Evolutionary conservation across 148 eudicot species (phyloP).

Genomic region (Drosera capensis): DNA sequence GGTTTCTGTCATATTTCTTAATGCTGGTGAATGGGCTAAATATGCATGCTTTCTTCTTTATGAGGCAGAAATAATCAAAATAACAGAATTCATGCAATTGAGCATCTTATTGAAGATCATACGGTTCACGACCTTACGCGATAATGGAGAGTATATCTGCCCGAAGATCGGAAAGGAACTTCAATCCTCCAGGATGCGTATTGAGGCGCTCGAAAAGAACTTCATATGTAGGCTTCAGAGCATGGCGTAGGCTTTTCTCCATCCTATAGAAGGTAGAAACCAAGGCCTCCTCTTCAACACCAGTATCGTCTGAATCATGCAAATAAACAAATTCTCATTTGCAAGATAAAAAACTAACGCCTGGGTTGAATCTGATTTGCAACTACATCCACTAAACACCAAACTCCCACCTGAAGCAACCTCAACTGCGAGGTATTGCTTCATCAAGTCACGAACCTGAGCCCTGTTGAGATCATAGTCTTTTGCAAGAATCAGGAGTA

Average conservation of each 20-base stretch:
- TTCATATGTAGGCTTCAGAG: conserved; percentile 80
- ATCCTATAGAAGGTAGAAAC: conserved; percentile 64
- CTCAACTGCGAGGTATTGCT: conserved; percentile 74
- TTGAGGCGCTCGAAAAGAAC: conserved; percentile 77
- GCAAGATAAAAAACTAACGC: neutral
- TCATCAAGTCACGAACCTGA: conserved; percentile 65
- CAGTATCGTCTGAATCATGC: conserved; percentile 34
- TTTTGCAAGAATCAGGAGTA: conserved; percentile 53
- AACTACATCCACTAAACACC: neutral
- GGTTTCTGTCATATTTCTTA: no score
- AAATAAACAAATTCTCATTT: conserved; percentile 1
- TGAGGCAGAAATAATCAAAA: neutral
- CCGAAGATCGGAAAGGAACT: conserved; percentile 57
- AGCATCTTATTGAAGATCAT: conserved; percentile 1
- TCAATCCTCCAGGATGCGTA: conserved; percentile 90
- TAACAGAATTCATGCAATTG: neutral
- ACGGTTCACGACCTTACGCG: conserved; percentile 75
- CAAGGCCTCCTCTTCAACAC: conserved; percentile 43
- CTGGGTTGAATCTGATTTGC: neutral
- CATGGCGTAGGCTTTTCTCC: conserved; percentile 69
- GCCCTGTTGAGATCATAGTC: conserved; percentile 77
- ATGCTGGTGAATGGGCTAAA: no score
- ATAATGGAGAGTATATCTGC: conserved; percentile 67
- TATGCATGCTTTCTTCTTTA: no score
- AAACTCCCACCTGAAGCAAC: conserved; percentile 41